Base-by-base conservation (phyloP, 495 filamentous ascomycete genomes). In the Pyrenula massariospora region DNA sequence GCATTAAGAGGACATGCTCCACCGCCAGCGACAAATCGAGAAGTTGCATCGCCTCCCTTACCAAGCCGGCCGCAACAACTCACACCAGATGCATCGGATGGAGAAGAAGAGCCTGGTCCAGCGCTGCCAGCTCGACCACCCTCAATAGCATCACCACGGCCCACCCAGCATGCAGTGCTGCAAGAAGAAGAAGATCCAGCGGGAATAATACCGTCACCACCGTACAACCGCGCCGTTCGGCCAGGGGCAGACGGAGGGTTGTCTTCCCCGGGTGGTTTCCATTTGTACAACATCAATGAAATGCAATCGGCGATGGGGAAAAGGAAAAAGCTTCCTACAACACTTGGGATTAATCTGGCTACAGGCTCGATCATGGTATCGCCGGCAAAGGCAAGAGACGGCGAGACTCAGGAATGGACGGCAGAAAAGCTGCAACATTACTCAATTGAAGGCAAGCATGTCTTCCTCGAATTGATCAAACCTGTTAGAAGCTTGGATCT, bases 291-390 rank as follows among this genome's bases (percentile, higher is more conserved):
- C 63, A 88, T 99, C 68, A 92, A 89, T 68, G 94, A 99, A 68
- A 94, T 96, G 83, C 83, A 95, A 1, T 90, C 90, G 24, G 82
- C 89, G 15, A 89, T 94, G 84, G 91, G 91, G 56, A 95, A 92
- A 73, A 87, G 87, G 64, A 96, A 95, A 77, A 99, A 99, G 73
- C 89, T 95, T 80, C 91, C 94, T 2, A 96, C 90, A 47, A 95
- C 88, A 15, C 68, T 99, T 53, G 93, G 93, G 10, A 82, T 99
- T 61, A 95, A 96, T 64, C 69, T 89, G 51, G 83, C 81, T 22
- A 93, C 89, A 0, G 90, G 91, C 47, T 81, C 86, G 11, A 91
- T 99, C 57, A 85, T 95, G 73, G 89, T 99, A 53, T 83, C 91
- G 0, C 91, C 94, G 0, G 93, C 96, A 66, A 88, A 85, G 56